Percentiles rank a stretch among this genome's conserved stretches.
Evolutionary conservation across 2,329 filamentous ascomycete genomes (phyloP).

Genomic region (Thelonectria blattea): DNA sequence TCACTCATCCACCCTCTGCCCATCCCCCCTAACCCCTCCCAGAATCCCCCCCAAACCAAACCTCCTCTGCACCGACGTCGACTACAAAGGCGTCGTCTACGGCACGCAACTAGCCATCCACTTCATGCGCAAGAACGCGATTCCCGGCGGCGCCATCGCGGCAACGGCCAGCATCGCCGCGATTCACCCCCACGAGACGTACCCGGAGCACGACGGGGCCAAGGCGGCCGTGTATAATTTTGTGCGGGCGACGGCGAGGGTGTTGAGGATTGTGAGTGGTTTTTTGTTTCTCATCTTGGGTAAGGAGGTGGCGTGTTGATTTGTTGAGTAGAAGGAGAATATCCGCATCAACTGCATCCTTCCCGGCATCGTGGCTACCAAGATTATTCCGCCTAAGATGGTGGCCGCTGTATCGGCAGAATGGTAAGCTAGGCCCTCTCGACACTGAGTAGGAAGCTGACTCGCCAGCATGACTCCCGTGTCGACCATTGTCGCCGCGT

Average conservation of each 20-base stretch:
- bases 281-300: neutral
- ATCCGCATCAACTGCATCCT: slow-evolving; percentile 56
- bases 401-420: slow-evolving; percentile 47
- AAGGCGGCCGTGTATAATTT: slow-evolving; percentile 53
- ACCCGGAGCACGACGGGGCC: slow-evolving; percentile 57
- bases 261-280: slow-evolving; percentile 42
- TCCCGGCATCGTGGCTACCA: slow-evolving; percentile 54
- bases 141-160: slow-evolving; percentile 51
- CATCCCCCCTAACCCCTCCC: slow-evolving; percentile 8
- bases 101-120: slow-evolving; percentile 56
- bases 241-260: slow-evolving; percentile 45
- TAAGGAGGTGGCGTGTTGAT: neutral
- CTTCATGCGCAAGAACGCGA: slow-evolving; percentile 58
- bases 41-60: slow-evolving; percentile 52
- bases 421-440: slow-evolving; percentile 23
- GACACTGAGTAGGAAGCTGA: neutral
- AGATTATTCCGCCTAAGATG: slow-evolving; percentile 52
- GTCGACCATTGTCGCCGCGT: slow-evolving; percentile 52
- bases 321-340: slow-evolving; percentile 48
- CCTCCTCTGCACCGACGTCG: slow-evolving; percentile 53
- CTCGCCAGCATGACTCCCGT: slow-evolving; percentile 46
- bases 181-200: slow-evolving; percentile 50
- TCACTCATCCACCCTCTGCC: neutral
- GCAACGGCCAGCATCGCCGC: slow-evolving; percentile 51
- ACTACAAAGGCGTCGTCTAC: slow-evolving; percentile 58